Conservation (phyloP, 805 yeast genomes). For the Nakazawaea populi region DNA sequence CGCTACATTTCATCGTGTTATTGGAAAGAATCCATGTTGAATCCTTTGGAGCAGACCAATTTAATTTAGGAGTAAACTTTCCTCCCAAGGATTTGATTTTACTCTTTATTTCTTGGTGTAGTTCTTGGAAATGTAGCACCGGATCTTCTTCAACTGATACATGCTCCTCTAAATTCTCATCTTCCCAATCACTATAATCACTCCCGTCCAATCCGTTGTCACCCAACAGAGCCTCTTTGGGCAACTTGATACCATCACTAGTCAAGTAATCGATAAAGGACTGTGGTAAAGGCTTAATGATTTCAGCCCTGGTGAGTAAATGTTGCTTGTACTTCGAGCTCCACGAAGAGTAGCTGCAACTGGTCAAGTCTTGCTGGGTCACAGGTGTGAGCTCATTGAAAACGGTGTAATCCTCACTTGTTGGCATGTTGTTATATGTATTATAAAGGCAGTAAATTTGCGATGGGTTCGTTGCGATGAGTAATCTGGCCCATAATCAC, state of each 20-base stretch:
- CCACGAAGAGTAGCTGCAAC: conserved; percentile 59
- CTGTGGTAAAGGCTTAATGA: conserved; percentile 53
- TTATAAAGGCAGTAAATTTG: neutral
- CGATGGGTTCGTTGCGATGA: neutral
- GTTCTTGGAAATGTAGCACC: conserved; percentile 43
- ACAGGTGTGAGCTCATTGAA: conserved; percentile 13
- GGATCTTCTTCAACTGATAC: conserved; percentile 31
- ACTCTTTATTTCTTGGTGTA: conserved; percentile 48
- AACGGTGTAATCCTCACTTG: neutral
- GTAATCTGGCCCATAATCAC: too few species aligned
- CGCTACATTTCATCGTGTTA: conserved; percentile 66
- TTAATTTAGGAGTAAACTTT: conserved; percentile 78
- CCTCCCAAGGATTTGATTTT: conserved; percentile 42
- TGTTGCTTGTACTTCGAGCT: conserved; percentile 40
- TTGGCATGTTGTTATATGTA: neutral
- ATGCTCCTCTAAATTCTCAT: conserved; percentile 18
- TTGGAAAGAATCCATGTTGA: conserved; percentile 87
- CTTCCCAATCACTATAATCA: conserved; percentile 70
- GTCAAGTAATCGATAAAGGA: conserved; percentile 54
- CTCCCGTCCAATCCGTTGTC: conserved; percentile 29
- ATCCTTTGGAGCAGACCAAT: conserved; percentile 97
- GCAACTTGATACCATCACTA: conserved; percentile 64
- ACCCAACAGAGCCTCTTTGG: conserved; percentile 32
- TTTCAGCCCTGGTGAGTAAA: conserved; percentile 39
- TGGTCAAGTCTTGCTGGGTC: conserved; percentile 35